Evolutionary conservation across 768 basidiomycete species (phyloP).

Genomic region (Hydnomerulius pinastri): DNA sequence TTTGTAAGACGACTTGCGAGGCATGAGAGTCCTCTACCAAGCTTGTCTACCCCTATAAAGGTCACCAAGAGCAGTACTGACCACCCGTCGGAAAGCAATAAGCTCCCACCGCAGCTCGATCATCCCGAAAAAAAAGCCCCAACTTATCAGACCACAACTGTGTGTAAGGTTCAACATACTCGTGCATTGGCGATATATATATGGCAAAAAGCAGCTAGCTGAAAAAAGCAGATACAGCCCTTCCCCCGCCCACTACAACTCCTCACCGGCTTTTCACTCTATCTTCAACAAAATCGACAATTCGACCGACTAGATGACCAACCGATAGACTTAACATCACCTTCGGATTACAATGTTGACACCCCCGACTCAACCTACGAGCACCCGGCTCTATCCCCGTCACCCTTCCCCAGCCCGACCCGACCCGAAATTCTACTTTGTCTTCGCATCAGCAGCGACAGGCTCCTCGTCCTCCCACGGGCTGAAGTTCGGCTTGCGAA

Average conservation of each 20-base stretch:
- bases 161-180: conserved; percentile 27
- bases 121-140: no score
- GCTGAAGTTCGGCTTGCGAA: conserved; percentile 73
- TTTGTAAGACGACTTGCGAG: no score
- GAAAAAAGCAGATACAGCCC: conserved; percentile 25
- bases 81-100: no score
- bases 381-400: background rate
- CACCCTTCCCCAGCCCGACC: no score
- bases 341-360: conserved; percentile 9
- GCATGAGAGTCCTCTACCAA: no score
- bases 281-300: conserved; percentile 13
- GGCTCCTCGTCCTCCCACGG: conserved; percentile 80
- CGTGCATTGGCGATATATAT: conserved; percentile 34
- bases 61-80: no score
- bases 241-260: no score
- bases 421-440: conserved; percentile 21
- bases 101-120: no score
- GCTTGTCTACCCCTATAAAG: no score
- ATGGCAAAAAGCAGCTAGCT: conserved; percentile 27
- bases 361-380: conserved; percentile 1
- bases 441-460: conserved; percentile 19
- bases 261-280: conserved; percentile 12
- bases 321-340: conserved; percentile 13
- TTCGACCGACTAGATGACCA: conserved; percentile 11
- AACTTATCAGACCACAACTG: no score